Base-by-base conservation (phyloP, 2,329 filamentous ascomycete species). In the Ophiognomonia clavigignenti-juglandacearum region DNA sequence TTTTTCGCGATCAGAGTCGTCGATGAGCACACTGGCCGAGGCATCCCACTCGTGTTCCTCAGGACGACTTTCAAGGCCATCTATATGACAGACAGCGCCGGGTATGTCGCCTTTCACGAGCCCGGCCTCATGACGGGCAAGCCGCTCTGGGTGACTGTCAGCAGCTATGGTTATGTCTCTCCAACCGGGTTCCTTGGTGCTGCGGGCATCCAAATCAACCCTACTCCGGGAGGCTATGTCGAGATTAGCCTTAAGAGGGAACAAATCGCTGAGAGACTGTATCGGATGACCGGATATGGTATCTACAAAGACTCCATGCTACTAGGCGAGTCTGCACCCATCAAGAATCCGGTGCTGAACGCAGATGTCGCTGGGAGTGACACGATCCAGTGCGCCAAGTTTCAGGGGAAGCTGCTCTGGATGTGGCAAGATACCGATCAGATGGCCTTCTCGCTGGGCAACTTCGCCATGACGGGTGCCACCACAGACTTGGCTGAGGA, bases 401-500 rank as follows among this genome's bases (percentile, higher is more conserved):
- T 46, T 29, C 18, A 46, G 14, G 43, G 31, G 2, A 52, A 43
- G 18, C 39, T 52, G 10, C 43, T 52, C 2, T 52, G 50, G 50
- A 49, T 52, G 46, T 52, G 50, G 50, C 50, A 52, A n/a, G 50
- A 52, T 19, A 52, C 50, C 6, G 50, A 52, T 6, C 50, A 42
- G 35, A 27, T 52, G 39, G 37, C 32, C 6, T 52, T 52, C 9
- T 39, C 39, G 27, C 41, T 52, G 11, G 50, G 50, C 5, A 52
- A 52, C 20, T 52, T 52, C 20, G 24, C 32, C 4, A 52, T 52
- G 50, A 49, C 50, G n/a, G 50, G 42, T 13, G 50, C 50, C 6
- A 40, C 39, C 19, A 52, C 50, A 2, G 46, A 52, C 16, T 13
- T 52, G 14, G 42, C 50, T 1, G 42, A 42, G 19, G 9, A 31